Base-by-base conservation (phyloP, 495 filamentous ascomycete species). In the Polyplosphaeria fusca region DNA sequence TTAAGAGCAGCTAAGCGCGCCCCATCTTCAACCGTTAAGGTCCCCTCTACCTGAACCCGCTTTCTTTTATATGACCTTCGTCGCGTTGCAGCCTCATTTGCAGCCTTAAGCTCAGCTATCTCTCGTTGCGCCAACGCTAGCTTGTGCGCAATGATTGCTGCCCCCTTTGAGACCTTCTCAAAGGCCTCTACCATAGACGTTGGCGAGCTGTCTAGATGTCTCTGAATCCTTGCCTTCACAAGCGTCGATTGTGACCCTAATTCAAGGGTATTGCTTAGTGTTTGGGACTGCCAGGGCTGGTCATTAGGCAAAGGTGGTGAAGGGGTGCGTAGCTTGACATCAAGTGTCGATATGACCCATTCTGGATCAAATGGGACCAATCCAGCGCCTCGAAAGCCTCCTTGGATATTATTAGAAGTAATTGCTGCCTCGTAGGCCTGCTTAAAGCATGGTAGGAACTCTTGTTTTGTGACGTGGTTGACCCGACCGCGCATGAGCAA, bases 351-450 rank as follows among this genome's bases (percentile, higher is more conserved):
- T 51, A 38, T 5, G 9, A 30, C 39, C 5, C n/a, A 19, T 23
- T 58, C 23, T 49, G 25, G 46, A 28, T 59, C 27, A 46, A 48
- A 51, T 38, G 38, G 55, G 22, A 64, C 25, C 3, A 66, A 42
- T 9, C 61, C 55, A 55, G 63, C 41, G 45, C 43, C 55, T 64
- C 22, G 9, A 49, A 63, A 66, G n/a, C 46, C 47, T 35, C 27
- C 41, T 22, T 43, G 22, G 41, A 66, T 66, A 46, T 46, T 46
- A 27, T 23, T 26, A 7, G 5, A 5, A 11, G 19, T 46, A 46
- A 46, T 46, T 46, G 18, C 5, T 4, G 23, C 18, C 9, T 26
- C 26, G 26, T 11, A 46, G 19, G 43, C 43, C 7, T 11, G 4
- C 26, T 23, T 46, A 46, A 46, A 46, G 43, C 26, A 46, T 23